Base-by-base conservation (phyloP, 1,284 basidiomycete species). In the Heterobasidion irregulare region DNA sequence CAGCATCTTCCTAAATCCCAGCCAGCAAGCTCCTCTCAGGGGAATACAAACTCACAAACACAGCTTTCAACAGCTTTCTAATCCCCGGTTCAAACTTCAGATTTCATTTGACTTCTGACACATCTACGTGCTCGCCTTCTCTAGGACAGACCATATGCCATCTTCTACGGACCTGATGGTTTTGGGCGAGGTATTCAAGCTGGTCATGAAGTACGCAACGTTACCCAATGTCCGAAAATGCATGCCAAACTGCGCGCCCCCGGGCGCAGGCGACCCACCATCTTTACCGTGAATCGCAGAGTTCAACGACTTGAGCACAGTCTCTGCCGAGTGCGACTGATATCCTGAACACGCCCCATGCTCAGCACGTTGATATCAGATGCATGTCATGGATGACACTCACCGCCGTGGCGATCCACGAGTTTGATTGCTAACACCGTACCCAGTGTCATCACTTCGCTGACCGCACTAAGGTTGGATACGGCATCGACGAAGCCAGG, bases 141-240 rank as follows among this genome's bases (percentile, higher is more conserved):
- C 15, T 16, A 61, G 50, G 3, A 54, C 50, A 10, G 54, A 52
- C 80, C 79, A 83, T 41, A 89, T 80, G 59, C 75, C 78, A 57
- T 82, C 73, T 62, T 90, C 84, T 9, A 89, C 63, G 12, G 75
- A 73, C 56, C 79, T 75, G 38, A 86, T 72, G n/a, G 78, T 75
- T 8, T 67, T 62, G 1, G 70, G 53, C 1, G 71, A 66, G 0
- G 90, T 92, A 64, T 94, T 94, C 47, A 98, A 76, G 70, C 89
- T 95, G 6, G 86, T 89, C 82, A 99, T 98, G 68, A 98, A 86
- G 70, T 99, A 99, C 10, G 91, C 87, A 9, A 98, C 89, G 64
- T 97, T 86, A 0, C 96, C 96, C 32, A 98, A 73, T 0, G 96
- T 95, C 58, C 96, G 78, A 57, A 84, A 94, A 68, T 98, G 91